Evolutionary conservation across 2,329 filamentous ascomycete species (phyloP).

Genomic region (Aureobasidium sp.): DNA sequence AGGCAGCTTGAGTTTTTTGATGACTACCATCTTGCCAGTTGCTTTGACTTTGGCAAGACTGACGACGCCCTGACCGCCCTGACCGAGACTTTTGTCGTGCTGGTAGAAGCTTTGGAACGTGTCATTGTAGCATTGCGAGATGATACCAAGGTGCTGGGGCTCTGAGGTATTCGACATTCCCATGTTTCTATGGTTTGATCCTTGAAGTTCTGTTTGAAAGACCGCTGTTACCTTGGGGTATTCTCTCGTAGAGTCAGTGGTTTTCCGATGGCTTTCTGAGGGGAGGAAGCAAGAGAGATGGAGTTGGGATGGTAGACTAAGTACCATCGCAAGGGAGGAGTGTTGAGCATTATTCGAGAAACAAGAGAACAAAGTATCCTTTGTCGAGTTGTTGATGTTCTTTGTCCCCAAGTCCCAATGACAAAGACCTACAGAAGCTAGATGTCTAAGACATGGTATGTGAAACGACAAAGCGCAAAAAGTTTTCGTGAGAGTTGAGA

Average conservation of each 20-base stretch:
- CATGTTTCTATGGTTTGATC: too few relatives aligned
- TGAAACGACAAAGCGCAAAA: not conserved
- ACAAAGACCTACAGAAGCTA: not conserved
- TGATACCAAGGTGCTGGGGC: not conserved
- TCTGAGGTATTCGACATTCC: not conserved
- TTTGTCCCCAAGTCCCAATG: not conserved
- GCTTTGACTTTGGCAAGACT: not conserved
- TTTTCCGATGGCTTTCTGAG: not conserved
- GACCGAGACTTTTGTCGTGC: not conserved
- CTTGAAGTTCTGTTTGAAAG: not conserved
- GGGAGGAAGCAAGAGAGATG: not conserved
- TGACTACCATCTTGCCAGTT: slow-evolving; percentile 2
- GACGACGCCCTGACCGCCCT: not conserved
- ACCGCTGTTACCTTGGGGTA: not conserved
- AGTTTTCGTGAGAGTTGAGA: too few relatives aligned
- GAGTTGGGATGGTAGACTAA: not conserved
- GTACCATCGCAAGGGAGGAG: not conserved
- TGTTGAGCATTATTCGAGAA: not conserved
- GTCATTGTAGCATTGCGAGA: not conserved
- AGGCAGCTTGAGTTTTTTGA: not conserved
- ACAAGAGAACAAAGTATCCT: not conserved
- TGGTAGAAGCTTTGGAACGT: slow-evolving; percentile 4
- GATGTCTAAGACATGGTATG: not conserved
- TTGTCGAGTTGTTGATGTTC: not conserved
- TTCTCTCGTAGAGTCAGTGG: not conserved